Conservation (phyloP, 2,329 filamentous ascomycete species). For the Massarina eburnea region DNA sequence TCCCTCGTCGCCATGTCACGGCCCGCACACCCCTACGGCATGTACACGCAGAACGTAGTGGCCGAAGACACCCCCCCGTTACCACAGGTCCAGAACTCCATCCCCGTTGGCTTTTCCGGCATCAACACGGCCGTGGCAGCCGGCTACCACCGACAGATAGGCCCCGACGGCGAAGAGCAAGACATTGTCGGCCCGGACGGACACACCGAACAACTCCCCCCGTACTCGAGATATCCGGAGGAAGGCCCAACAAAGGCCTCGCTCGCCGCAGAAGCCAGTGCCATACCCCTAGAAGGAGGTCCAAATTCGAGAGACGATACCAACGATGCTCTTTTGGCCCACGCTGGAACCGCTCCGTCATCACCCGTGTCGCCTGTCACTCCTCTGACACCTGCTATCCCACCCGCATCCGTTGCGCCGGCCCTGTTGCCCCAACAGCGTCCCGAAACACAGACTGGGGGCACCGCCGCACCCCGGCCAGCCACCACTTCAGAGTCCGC, state of each 20-base stretch:
- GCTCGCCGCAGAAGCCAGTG: conserved; percentile 39
- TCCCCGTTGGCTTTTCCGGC: conserved; percentile 75
- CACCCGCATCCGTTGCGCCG: conserved; percentile 21
- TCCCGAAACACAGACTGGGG: conserved; percentile 36
- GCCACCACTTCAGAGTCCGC: conserved; percentile 31
- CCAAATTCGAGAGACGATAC: conserved; percentile 13
- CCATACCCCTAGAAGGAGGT: conserved; percentile 25
- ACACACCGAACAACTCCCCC: conserved; percentile 86
- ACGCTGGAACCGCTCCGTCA: conserved; percentile 10
- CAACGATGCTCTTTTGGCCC: conserved; percentile 24
- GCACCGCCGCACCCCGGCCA: conserved; percentile 20
- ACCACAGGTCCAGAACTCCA: conserved; percentile 47
- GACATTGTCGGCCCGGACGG: conserved; percentile 86
- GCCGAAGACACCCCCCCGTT: conserved; percentile 49
- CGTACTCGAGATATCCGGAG: conserved; percentile 87
- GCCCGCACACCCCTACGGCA: conserved; percentile 80
- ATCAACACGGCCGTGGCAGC: conserved; percentile 48
- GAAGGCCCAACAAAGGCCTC: conserved; percentile 64
- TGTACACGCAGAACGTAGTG: conserved; percentile 82
- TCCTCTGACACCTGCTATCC: conserved; percentile 14
- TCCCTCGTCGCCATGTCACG: conserved; percentile 62
- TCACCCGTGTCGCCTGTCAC: conserved; percentile 28
- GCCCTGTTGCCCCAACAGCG: conserved; percentile 33
- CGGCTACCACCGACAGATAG: conserved; percentile 71
- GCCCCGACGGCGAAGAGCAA: conserved; percentile 82